Base-by-base conservation (phyloP, 371 early-diverging fungal species). In the Mortierella polycephala region DNA sequence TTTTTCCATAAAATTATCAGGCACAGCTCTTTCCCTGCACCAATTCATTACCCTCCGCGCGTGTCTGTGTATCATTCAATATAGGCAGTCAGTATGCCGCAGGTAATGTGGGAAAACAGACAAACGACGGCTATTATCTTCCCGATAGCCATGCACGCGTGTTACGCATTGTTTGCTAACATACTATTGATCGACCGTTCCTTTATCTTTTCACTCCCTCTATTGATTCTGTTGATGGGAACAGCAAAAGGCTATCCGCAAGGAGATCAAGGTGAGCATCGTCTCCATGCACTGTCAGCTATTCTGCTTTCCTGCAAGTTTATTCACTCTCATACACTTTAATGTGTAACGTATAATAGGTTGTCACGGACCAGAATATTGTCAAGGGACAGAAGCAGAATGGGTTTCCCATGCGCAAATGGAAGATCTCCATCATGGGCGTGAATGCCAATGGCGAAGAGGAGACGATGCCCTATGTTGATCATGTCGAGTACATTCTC, bases 401-500 rank as follows among this genome's bases (percentile, higher is more conserved):
- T 39, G 88, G 86, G 8, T 84, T 83, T 66, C 88, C 86, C 12
- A 84, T 85, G 81, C 82, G 89, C 46, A 85, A 83, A 44, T 90
- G 90, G 90, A 88, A 85, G 69, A 83, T 90, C 20, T 77, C 80
- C 8, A 47, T 90, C 2, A 79, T 81, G 16, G 89, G 87, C 4
- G 69, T 87, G 40, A 76, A 80, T 51, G 69, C 83, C 7, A 85
- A 83, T 51, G 87, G 85, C 73, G 82, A 82, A 30, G 83, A 82
- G n/a, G 83, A 85, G 18, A 76, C 74, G 50, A 69, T 91, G 57
- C 83, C 83, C 12, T 81, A 89, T 37, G 72, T 93, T 52, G 90
- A 90, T 60, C 83, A 89, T 70, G 91, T 93, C 39, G 93, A 91
- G 69, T 93, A 91, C 63, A 83, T 88, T 16, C 79, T 93, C n/a